Evolutionary conservation across 2,329 filamentous ascomycete genomes (phyloP).

Genomic region (Alternaria metachromatica): DNA sequence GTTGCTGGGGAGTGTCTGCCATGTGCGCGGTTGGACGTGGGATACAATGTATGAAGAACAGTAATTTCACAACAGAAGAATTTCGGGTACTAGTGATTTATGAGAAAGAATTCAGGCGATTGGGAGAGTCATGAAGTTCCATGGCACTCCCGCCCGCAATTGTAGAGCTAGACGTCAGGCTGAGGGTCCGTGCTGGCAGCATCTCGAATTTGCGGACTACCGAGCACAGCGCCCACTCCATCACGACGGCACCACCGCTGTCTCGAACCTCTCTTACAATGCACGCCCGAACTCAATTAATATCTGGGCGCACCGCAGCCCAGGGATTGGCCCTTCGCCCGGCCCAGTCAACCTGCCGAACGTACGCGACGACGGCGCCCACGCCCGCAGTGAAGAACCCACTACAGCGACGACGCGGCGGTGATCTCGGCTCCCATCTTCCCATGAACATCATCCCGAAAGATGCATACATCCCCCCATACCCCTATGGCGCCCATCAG

Average conservation of each 20-base stretch:
- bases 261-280: conserved; percentile 23
- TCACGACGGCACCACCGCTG: conserved; percentile 22
- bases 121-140: not conserved
- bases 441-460: conserved; percentile 43
- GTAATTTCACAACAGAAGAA: not conserved
- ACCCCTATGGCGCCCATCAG: conserved; percentile 73
- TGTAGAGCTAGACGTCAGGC: conserved; percentile 3
- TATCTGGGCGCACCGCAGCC: conserved; percentile 29
- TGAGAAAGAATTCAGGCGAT: not conserved
- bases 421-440: conserved; percentile 46
- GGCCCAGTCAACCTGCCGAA: conserved; percentile 27
- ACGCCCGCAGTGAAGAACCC: conserved; percentile 31
- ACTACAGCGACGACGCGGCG: conserved; percentile 36
- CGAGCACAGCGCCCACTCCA: conserved; percentile 20
- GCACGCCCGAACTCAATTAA: conserved; percentile 40
- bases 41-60: not conserved
- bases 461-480: conserved; percentile 54
- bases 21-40: conserved; percentile 6
- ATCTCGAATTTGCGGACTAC: conserved; percentile 33
- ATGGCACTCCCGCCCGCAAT: not conserved
- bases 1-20: conserved; percentile 51
- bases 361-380: conserved; percentile 34
- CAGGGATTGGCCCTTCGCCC: conserved; percentile 16
- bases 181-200: conserved; percentile 5
- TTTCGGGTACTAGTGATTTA: not conserved